Conservation (phyloP, 2,329 filamentous ascomycete species). For the Trematosphaeria pertusa region DNA sequence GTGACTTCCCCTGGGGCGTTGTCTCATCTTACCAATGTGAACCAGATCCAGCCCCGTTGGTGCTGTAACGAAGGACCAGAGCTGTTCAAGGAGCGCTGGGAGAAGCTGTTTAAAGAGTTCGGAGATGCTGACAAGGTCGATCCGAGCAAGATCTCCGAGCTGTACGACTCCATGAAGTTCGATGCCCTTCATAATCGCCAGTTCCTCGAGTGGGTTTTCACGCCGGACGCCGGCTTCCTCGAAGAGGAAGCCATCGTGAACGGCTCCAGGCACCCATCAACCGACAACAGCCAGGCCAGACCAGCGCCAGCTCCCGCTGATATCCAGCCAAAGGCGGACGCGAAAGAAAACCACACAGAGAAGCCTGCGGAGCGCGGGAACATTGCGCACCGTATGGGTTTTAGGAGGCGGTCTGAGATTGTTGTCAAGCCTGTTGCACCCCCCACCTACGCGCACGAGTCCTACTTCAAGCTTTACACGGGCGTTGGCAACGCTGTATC, state of each 20-base stretch:
- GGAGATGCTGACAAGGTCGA: constrained; percentile 97
- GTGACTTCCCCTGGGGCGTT: constrained; percentile 51
- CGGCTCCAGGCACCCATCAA: constrained; percentile 38
- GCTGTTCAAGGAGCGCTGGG: constrained; percentile 95
- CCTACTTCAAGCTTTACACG: constrained; percentile 90
- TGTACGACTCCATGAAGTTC: constrained; percentile 99
- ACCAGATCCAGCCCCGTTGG: constrained; percentile 83
- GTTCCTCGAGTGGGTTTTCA: constrained; percentile 97
- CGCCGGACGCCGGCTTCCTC: constrained; percentile 78
- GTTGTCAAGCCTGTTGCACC: constrained; percentile 28
- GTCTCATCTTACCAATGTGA: constrained; percentile 37
- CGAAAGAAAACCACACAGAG: constrained; percentile 50
- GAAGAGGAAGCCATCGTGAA: constrained; percentile 62
- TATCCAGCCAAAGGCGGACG: constrained; percentile 36
- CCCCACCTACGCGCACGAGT: constrained; percentile 55
- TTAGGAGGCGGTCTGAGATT: constrained; percentile 60
- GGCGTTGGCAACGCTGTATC: constrained; percentile 66
- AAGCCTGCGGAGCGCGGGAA: constrained; percentile 41
- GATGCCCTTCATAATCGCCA: constrained; percentile 96
- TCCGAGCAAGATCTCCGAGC: constrained; percentile 96
- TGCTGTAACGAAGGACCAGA: constrained; percentile 95
- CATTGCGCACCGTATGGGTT: constrained; percentile 57
- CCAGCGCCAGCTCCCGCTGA: constrained; percentile 40
- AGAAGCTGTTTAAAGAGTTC: constrained; percentile 96
- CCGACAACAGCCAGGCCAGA: constrained; percentile 35